Conservation (phyloP, 108 stramenopile genomes). For the Nitzschia sp. region DNA sequence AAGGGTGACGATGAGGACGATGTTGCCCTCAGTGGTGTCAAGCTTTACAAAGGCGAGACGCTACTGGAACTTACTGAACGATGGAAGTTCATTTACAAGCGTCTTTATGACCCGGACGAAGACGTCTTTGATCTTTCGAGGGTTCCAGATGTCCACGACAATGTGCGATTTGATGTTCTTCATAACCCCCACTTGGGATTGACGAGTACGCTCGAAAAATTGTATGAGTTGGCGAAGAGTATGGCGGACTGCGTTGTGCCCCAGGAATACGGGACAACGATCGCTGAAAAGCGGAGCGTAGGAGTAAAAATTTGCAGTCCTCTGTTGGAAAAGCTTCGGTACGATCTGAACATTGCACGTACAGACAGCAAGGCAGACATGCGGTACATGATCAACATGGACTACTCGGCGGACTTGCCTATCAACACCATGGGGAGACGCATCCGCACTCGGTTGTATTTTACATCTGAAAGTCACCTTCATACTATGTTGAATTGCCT, state of each 20-base stretch:
- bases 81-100: constrained; percentile 90
- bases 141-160: constrained; percentile 90
- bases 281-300: constrained; percentile 82
- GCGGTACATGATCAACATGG: constrained; percentile 94
- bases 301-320: constrained; percentile 90
- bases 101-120: constrained; percentile 82
- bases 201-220: constrained; percentile 70
- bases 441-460: constrained; percentile 96
- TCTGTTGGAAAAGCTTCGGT: constrained; percentile 94
- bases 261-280: constrained; percentile 95
- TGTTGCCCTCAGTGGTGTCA: constrained; percentile 81
- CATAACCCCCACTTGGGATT: constrained; percentile 92
- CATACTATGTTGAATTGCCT: constrained; percentile 95
- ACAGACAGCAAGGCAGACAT: constrained; percentile 90
- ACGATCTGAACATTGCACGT: constrained; percentile 84
- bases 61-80: constrained; percentile 91
- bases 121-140: constrained; percentile 90
- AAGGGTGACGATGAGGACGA: constrained; percentile 75
- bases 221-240: constrained; percentile 86
- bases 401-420: constrained; percentile 86
- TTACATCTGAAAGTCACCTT: constrained; percentile 97
- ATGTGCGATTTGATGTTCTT: constrained; percentile 79
- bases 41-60: constrained; percentile 94
- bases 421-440: constrained; percentile 95
- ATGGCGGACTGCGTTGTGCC: constrained; percentile 97